A percentile compares a stretch with the other conserved stretches of the same genome.
phyloP scores from a whole-genome alignment of 768 basidiomycete genomes.

The Exsudoporus frostii region DNA sequence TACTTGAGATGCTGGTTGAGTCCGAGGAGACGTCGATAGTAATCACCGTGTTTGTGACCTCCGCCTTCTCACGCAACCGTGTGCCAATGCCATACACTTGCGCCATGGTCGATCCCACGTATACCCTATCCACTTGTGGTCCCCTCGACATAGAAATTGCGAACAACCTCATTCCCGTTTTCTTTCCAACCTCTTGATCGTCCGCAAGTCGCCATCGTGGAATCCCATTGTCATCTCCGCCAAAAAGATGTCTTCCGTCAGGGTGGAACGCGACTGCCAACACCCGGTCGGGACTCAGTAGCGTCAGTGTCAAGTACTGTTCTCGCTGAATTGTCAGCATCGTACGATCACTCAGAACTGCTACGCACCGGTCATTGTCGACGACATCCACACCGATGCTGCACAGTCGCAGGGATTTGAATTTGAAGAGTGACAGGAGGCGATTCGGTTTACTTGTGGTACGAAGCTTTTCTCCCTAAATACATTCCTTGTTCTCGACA shows the following conservation, averaged over 20 bases:
- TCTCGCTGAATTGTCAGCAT: too few relatives aligned
- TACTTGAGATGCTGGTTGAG: neutral
- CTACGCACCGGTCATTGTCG: too few relatives aligned
- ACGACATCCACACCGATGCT: too few relatives aligned
- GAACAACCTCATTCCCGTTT: neutral
- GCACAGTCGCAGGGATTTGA: too few relatives aligned
- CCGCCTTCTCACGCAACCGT: neutral
- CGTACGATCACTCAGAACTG: neutral
- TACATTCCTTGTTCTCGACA: too few relatives aligned
- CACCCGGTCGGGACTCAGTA: neutral
- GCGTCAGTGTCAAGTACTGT: neutral
- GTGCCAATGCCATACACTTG: neutral
- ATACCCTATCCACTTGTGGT: neutral
- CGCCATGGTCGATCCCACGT: accelerated
- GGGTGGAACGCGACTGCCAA: neutral
- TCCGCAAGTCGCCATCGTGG: neutral
- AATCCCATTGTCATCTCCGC: neutral
- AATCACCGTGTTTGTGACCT: too few relatives aligned
- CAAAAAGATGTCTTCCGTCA: neutral
- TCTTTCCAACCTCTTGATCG: neutral
- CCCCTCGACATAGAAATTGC: neutral
- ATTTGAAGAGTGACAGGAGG: too few relatives aligned
- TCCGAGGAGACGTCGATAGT: neutral
- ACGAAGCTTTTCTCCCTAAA: too few relatives aligned
- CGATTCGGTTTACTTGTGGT: too few relatives aligned